These are phyloP conservation scores for Erysimum pusillum DNA, from an alignment of 441 rosid genomes.

Conservation along the genomic window DNA sequence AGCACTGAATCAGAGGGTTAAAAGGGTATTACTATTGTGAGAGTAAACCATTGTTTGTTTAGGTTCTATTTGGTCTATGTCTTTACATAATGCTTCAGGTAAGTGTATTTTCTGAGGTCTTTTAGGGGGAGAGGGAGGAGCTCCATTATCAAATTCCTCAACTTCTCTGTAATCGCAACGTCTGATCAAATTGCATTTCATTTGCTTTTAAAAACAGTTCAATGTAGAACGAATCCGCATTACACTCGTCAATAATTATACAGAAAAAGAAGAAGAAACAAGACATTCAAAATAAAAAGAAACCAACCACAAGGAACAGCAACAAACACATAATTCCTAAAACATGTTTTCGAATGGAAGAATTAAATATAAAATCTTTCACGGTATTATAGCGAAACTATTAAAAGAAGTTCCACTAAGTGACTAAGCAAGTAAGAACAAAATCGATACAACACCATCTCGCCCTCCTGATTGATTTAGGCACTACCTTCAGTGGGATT, in stretches of 20 bases:
- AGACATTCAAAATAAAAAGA: conserved; percentile 1
- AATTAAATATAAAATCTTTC: not conserved
- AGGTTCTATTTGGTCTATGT: too few relatives aligned
- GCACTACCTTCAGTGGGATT: conserved; percentile 46
- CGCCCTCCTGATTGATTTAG: conserved; percentile 7
- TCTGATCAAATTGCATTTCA: not conserved
- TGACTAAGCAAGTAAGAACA: conserved; percentile 6
- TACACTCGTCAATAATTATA: not conserved
- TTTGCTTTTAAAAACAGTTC: not conserved
- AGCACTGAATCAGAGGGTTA: too few relatives aligned
- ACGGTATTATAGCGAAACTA: conserved; percentile 16
- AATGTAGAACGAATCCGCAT: not conserved
- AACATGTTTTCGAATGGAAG: conserved; percentile 11
- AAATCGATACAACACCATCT: conserved; percentile 34
- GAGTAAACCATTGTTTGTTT: too few relatives aligned
- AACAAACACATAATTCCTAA: not conserved
- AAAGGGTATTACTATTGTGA: too few relatives aligned
- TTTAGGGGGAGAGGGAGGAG: too few relatives aligned
- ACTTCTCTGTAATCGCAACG: too few relatives aligned
- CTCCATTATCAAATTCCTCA: too few relatives aligned
- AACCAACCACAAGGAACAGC: conserved; percentile 6
- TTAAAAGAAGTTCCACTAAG: conserved; percentile 18
- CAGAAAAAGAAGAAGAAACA: not conserved
- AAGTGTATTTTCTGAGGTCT: too few relatives aligned
- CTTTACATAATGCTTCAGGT: too few relatives aligned